Evolutionary conservation across 495 filamentous ascomycete species (phyloP), one percentile per base, ranked within the genome.

Genomic region (Geopyxis carbonaria): DNA sequence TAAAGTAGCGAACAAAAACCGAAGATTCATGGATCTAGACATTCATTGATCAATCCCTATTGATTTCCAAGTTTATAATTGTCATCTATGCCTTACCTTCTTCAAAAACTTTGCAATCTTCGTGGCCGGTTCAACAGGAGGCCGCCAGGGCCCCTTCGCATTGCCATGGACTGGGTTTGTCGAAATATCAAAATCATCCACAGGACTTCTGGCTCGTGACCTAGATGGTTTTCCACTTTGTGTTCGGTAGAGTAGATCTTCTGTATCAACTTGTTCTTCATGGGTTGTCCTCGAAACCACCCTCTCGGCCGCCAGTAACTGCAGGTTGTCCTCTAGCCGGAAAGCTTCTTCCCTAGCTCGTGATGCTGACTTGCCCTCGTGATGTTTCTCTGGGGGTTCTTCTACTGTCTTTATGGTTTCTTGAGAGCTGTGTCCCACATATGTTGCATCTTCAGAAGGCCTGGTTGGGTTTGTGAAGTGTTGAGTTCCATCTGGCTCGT

Each of bases 171-270:
- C 57, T 0, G 79, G 79, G 36, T 78, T 80, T 13, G 78, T 82
- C 8, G 67, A 70, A 38, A 73, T 64, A 50, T 84, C 78, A 57
- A 95, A 93, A 45, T 86, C 80, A 57, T 93, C 86, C n/a, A 85
- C 65, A 2, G 66, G 63, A 13, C 5, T 44, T 20, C 46, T 53
- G 50, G 34, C 56, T 46, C 38, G 55, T 45, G 61, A 61, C 50
- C 64, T 43, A 43, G 59, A 27, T 58, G 57, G 42, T 40, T 53
- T 14, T 64, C 58, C 31, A 59, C 48, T 3, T 52, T 51, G 1
- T 55, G 45, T 4, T 58, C 61, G 22, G 64, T n/a, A n/a, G n/a
- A n/a, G n/a, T n/a, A n/a, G n/a, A n/a, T n/a, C n/a, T n/a, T n/a
- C n/a, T n/a, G n/a, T n/a, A n/a, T n/a, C n/a, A n/a, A n/a, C n/a